Conservation (phyloP, 805 yeast species). For the Candida orba region DNA sequence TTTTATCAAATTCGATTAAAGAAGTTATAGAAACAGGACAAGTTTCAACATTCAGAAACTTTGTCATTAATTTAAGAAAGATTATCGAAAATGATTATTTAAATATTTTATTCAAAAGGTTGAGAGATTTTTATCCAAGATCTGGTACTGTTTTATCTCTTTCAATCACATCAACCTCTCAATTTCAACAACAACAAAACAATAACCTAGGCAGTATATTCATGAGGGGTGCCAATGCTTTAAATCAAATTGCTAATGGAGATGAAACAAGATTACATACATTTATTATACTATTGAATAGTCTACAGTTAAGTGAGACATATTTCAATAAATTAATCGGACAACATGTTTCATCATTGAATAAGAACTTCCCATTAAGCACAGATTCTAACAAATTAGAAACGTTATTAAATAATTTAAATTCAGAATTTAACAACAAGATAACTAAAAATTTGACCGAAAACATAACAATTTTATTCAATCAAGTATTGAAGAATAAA, state of each 20-base stretch:
- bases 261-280: conserved; percentile 46
- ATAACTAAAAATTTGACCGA: conserved; percentile 29
- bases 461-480: conserved; percentile 36
- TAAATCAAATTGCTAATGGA: conserved; percentile 32
- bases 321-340: conserved; percentile 40
- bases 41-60: conserved; percentile 41
- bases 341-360: conserved; percentile 26
- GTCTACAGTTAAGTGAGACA: conserved; percentile 54
- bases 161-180: conserved; percentile 6
- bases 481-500: conserved; percentile 39
- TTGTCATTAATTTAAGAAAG: conserved; percentile 48
- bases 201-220: conserved; percentile 27
- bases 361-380: conserved; percentile 32
- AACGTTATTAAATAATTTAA: conserved; percentile 20
- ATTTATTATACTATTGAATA: conserved; percentile 64
- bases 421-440: conserved; percentile 21
- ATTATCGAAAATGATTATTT: conserved; percentile 60
- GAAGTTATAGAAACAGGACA: conserved; percentile 72
- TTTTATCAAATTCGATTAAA: conserved; percentile 59
- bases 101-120: conserved; percentile 43
- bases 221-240: conserved; percentile 37
- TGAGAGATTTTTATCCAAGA: conserved; percentile 38
- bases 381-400: conserved; percentile 25
- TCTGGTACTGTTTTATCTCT: conserved; percentile 24
- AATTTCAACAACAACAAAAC: conserved; percentile 11